Base-by-base conservation (phyloP, 768 basidiomycete species). In the Tricholoma terreum region DNA sequence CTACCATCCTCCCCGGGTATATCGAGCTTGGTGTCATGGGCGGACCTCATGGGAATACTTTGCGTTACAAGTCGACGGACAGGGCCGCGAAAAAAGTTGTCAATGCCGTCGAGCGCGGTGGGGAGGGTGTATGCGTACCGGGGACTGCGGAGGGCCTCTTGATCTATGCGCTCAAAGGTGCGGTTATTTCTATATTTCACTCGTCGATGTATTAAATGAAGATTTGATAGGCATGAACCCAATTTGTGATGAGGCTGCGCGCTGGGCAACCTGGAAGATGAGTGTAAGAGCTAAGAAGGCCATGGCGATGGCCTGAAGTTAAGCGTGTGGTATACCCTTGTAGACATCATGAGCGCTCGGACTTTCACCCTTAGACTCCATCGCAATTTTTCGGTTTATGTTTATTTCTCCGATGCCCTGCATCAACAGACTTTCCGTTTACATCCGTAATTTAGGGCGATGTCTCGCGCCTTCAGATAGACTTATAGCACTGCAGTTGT, bases 181-280 rank as follows among this genome's bases (percentile, higher is more conserved):
- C 27, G 46, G 43, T n/a, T 24, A 9, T n/a, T 30, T 4, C 9
- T 19, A 19, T 42, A 42, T 30, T 7, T 12, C 30, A 7, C 11
- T 27, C 24, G 6, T 48, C 14, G 24, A n/a, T 8, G 24, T 9
- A 30, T 30, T 52, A 24, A 40, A 12, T 27, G 49, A 12, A 31
- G 12, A 30, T 36, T 45, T 42, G 46, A 8, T 40, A 69, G 68
- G 57, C 14, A 11, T 71, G 2, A 71, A 71, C 31, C 70, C 67
- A 1, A 68, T 69, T 38, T 68, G 63, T 50, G 67, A 68, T 27
- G 70, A 69, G 31, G 22, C 27, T 27, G 51, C 35, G 21, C 51
- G 51, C 19, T 52, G 50, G 50, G 19, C 22, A n/a, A 19, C n/a
- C 14, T 52, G 50, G 50, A 21, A 4, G 11, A 8, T 52, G 34